Conservation (phyloP, 2,329 filamentous ascomycete genomes). For the Stachybotrys chlorohalonatus region DNA sequence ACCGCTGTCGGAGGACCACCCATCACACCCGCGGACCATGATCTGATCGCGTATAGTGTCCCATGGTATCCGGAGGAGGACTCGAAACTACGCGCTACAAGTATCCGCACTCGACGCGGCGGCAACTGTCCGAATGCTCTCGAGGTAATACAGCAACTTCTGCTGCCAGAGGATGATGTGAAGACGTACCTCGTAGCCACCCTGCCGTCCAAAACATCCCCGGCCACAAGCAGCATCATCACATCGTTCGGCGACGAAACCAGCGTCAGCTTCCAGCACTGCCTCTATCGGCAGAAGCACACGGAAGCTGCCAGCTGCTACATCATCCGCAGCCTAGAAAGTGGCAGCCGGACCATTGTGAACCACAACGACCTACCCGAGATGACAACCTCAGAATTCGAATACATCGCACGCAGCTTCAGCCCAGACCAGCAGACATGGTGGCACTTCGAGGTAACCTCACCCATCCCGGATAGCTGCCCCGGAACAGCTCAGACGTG, state of each 20-base stretch:
- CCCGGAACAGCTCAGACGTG: not conserved
- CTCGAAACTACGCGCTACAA: conserved; percentile 59
- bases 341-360: conserved; percentile 58
- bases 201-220: conserved; percentile 44
- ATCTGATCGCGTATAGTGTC: conserved; percentile 34
- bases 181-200: conserved; percentile 36
- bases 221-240: conserved; percentile 41
- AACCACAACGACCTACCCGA: conserved; percentile 61
- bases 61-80: conserved; percentile 62
- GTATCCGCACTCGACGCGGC: conserved; percentile 50
- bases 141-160: conserved; percentile 59
- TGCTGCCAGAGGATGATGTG: conserved; percentile 20
- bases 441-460: conserved; percentile 64
- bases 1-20: conserved; percentile 22
- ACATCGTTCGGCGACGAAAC: conserved; percentile 39
- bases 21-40: not conserved
- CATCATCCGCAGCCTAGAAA: conserved; percentile 52
- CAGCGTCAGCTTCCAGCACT: conserved; percentile 41
- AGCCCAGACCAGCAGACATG: conserved; percentile 32
- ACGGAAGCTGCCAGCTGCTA: conserved; percentile 57
- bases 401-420: conserved; percentile 28
- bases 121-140: conserved; percentile 67
- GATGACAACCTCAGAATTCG: conserved; percentile 57
- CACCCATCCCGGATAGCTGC: conserved; percentile 1
- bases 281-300: conserved; percentile 48